Evolutionary conservation across 306 rosid species (phyloP), one percentile per base, ranked within the genome.

Genomic region (Castanea sativa): DNA sequence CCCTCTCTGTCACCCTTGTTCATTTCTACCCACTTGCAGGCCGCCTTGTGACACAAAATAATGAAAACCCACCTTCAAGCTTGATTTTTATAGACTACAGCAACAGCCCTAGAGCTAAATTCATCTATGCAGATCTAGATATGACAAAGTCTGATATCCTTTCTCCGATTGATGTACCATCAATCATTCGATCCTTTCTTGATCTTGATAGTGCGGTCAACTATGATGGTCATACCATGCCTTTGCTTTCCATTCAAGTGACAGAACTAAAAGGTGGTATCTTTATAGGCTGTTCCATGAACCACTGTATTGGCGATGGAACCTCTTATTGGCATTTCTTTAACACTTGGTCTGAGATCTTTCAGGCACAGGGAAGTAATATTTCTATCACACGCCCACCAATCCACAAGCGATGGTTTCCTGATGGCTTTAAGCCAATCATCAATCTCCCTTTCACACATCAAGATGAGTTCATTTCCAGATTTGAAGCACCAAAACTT

Each of bases 21-120:
- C 94, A 91, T 65, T 93, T 90, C 87, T 85, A 90, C 67, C 97
- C 97, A 4, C 85, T 91, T 1, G 23, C 90, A 0, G 91, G 92
- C 1, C 89, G 89, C 21, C 76, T 92, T 8, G 79, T 72, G 0
- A 87, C 92, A 2, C 30, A 72, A 0, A 79, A 49, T 12, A 68
- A 84, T 49, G 67, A 87, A 16, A 25, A 85, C 6, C 86, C 87
- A 12, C 76, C 76, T 55, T 81, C 87, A 3, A 77, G 80, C n/a
- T 5, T 25, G 23, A 6, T 92, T 27, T 86, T 55, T 4, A 84
- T 90, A 0, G 96, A 90, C 4, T 85, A 87, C 68, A 35, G 1
- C 5, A 74, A 84, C 30, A 68, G 84, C 78, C 55, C 82, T 0
- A 92, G 92, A 5, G 92, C 87, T n/a, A 83, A 75, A 52, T 86